phyloP scores from a whole-genome alignment of 164 flowering plant species.

The Paratinospora sagittata region DNA sequence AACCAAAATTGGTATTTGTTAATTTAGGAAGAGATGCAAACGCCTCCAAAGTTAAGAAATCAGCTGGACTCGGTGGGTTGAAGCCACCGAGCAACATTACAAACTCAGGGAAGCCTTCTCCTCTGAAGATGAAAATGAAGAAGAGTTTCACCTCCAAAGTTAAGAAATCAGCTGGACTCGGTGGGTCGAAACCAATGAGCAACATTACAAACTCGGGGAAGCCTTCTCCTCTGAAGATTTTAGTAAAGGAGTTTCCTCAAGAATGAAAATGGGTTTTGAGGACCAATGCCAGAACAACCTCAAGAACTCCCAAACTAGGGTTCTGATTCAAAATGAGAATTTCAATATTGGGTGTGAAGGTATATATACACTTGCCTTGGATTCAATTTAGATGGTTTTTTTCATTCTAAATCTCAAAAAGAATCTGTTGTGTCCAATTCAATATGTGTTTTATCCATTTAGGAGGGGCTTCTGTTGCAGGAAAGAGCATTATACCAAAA shows the following conservation, averaged over 20 bases:
- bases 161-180: too few species aligned
- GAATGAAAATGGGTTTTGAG: slow-evolving; percentile 24
- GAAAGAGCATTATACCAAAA: slow-evolving; percentile 21
- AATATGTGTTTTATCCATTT: background rate
- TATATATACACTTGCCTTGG: background rate
- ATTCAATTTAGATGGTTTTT: background rate
- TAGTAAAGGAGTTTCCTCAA: too few species aligned
- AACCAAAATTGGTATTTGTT: background rate
- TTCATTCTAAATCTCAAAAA: background rate
- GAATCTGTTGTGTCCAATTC: background rate
- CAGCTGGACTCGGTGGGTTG: slow-evolving; percentile 29
- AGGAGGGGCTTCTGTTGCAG: slow-evolving; percentile 15
- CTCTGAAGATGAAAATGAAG: slow-evolving; percentile 23
- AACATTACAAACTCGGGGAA: too few species aligned
- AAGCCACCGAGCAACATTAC: slow-evolving; percentile 60
- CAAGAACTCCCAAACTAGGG: slow-evolving; percentile 26
- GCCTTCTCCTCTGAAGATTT: too few species aligned
- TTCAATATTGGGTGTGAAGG: slow-evolving; percentile 11
- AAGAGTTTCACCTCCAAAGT: too few species aligned
- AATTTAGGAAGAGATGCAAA: slow-evolving; percentile 20
- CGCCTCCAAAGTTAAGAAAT: slow-evolving; percentile 27
- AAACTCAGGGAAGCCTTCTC: slow-evolving; percentile 42
- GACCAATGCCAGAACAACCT: slow-evolving; percentile 51
- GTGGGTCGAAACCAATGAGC: too few species aligned
- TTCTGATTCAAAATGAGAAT: slow-evolving; percentile 8